phyloP scores from a whole-genome alignment of 306 rosid genomes.

The Vicia faba region DNA sequence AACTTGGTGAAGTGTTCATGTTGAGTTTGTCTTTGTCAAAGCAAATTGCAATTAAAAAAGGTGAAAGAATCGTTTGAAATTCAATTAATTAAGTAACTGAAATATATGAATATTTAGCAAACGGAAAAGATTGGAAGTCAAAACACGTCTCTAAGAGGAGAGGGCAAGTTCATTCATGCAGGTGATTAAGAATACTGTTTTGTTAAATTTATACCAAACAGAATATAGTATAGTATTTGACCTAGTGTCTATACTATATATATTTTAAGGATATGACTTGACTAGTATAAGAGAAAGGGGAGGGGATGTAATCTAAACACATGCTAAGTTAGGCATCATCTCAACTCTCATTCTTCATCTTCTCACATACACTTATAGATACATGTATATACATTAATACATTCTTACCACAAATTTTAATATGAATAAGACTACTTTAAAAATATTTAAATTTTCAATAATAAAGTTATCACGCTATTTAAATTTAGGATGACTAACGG shows the following conservation, averaged over 20 bases:
- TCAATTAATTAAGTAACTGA: not conserved
- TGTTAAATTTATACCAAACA: constrained; percentile 12
- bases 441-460: too few relatives aligned
- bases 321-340: constrained; percentile 35
- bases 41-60: constrained; percentile 25
- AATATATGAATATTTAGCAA: constrained; percentile 8
- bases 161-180: constrained; percentile 22
- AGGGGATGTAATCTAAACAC: constrained; percentile 8
- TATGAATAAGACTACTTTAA: too few relatives aligned
- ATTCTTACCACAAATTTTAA: too few relatives aligned
- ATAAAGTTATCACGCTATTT: too few relatives aligned
- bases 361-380: constrained; percentile 13
- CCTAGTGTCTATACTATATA: constrained; percentile 32
- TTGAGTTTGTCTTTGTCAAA: constrained; percentile 3
- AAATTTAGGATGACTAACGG: too few relatives aligned
- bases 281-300: not conserved
- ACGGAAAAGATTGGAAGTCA: constrained; percentile 35
- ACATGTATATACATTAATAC: not conserved
- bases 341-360: constrained; percentile 18
- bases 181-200: constrained; percentile 4
- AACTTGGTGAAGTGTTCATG: constrained; percentile 32
- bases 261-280: not conserved
- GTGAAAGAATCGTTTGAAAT: constrained; percentile 17
- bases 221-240: constrained; percentile 35
- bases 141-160: constrained; percentile 36